Evolutionary conservation across 371 early-diverging fungal genomes (phyloP), one percentile per base, ranked within the genome.

Genomic region (Mortierella sp.): DNA sequence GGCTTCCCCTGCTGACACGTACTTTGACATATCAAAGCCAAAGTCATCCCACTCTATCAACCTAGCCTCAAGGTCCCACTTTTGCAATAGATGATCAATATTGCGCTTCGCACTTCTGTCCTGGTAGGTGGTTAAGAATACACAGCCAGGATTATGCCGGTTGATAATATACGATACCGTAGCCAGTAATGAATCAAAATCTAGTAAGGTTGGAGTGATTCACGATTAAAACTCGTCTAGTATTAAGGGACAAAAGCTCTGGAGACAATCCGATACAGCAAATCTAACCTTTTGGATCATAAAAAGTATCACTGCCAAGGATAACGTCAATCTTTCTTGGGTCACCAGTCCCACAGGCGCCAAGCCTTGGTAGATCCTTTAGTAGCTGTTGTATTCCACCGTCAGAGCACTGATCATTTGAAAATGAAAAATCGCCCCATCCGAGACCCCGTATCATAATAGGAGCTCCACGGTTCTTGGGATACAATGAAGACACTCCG

Each of bases 231-330:
- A 50, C 28, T 1, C 11, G n/a, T n/a, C 37, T 3, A 3, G 37
- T 37, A 37, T 37, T 3, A 37, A 37, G 37, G 3, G 37, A 37
- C n/a, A 37, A 3, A 37, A 37, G 37, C 37, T 37, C 0, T 28
- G 19, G 23, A 28, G 9, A 55, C 12, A 23, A 51, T 29, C 26
- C 44, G 11, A 37, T 37, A 9, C 37, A 37, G 21, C 2, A 44
- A 21, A 44, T 56, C 47, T 51, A 81, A 87, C 88, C 85, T 58
- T 75, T 70, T 6, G 89, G 89, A 57, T 89, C 84, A 72, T 89
- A 89, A 63, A 89, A 86, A 0, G 87, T 86, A 59, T 89, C 89
- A 55, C 87, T 87, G 3, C 89, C 89, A 48, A 89, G 60, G 16
- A 89, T 83, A 46, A 82, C 69, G 56, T 89, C 87, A 16, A 89